Base-by-base conservation (phyloP, 1,284 basidiomycete genomes). In the Pseudozyma thailandica region DNA sequence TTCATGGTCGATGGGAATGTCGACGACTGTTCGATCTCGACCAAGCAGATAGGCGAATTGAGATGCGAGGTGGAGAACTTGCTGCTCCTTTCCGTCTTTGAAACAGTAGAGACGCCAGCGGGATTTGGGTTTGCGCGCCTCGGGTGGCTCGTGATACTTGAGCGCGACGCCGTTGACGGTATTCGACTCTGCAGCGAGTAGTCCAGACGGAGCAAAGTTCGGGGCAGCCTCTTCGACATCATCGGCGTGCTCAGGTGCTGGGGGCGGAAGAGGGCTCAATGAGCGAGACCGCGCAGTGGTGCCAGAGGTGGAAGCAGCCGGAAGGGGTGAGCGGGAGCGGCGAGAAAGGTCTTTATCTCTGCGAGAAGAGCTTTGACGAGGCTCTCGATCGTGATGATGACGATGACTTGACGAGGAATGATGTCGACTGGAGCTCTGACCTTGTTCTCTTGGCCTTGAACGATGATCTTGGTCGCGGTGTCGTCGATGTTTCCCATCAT, bases 101-200 rank as follows among this genome's bases (percentile, higher is more conserved):
- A 98, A 99, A 37, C 97, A 94, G 82, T 98, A 99, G 65, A 98
- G 80, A 78, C 96, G 87, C 96, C 96, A 98, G 21, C 91, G 91
- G 35, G 91, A 84, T 3, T 87, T 85, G 4, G 96, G 95, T 80
- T 94, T 96, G 70, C 94, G 86, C 23, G 96, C 96, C 86, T 99
- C 96, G 2, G 95, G 93, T 12, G 96, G 96, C 83, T 99, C 96
- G 76, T 98, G 95, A 82, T 99, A 99, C 84, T 98, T 99, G 63
- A 99, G 86, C 37, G 95, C 89, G 1, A 94, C 92, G 55, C 90
- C 93, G 52, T 88, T 89, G 10, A 91, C 90, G 75, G 80, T 93
- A 53, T 82, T 82, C 41, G 70, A 74, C 33, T 77, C 96, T 6
- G 94, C 94, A 0, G 95, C 96, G 21, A 99, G 88, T 12, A 96